Conservation (phyloP, 1,139 yeast genomes). For the Keqinozyma sinolaborantium region DNA sequence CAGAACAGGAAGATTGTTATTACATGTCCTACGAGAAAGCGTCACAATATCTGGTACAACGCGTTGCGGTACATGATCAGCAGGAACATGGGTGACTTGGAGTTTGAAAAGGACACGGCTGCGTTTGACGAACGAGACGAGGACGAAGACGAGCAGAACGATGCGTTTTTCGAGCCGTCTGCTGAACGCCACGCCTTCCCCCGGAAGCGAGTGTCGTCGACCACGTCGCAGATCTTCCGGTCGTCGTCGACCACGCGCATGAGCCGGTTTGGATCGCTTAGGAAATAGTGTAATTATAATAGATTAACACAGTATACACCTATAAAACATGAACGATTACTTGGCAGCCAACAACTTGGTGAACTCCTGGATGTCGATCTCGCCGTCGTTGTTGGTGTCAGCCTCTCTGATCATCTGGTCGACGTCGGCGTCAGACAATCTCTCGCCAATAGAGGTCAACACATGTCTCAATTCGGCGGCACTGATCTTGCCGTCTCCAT, state of each 20-base stretch:
- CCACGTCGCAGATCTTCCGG: slow-evolving; percentile 15
- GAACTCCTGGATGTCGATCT: slow-evolving; percentile 93
- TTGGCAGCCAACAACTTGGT: slow-evolving; percentile 67
- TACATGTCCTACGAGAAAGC: slow-evolving; percentile 83
- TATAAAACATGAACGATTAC: slow-evolving; percentile 13
- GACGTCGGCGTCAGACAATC: slow-evolving; percentile 91
- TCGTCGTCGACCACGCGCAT: slow-evolving; percentile 17
- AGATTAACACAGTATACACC: too few relatives aligned
- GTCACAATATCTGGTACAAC: slow-evolving; percentile 91
- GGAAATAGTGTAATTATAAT: slow-evolving; percentile 8
- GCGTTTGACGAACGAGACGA: slow-evolving; percentile 17
- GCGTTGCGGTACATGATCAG: slow-evolving; percentile 75
- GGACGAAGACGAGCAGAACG: slow-evolving; percentile 6
- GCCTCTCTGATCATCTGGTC: slow-evolving; percentile 97
- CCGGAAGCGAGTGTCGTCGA: slow-evolving; percentile 23
- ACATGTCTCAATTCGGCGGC: slow-evolving; percentile 97
- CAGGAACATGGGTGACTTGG: slow-evolving; percentile 61
- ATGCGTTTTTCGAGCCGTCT: slow-evolving; percentile 7
- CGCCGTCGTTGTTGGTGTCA: slow-evolving; percentile 92
- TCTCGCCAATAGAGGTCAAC: slow-evolving; percentile 94
- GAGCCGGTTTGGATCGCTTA: slow-evolving; percentile 20
- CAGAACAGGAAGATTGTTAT: slow-evolving; percentile 66
- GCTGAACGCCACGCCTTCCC: slow-evolving; percentile 31
- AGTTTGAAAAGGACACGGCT: slow-evolving; percentile 33
- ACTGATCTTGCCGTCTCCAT: slow-evolving; percentile 95